Base-by-base conservation (phyloP, 371 early-diverging fungal genomes). In the Apophysomyces elegans region DNA sequence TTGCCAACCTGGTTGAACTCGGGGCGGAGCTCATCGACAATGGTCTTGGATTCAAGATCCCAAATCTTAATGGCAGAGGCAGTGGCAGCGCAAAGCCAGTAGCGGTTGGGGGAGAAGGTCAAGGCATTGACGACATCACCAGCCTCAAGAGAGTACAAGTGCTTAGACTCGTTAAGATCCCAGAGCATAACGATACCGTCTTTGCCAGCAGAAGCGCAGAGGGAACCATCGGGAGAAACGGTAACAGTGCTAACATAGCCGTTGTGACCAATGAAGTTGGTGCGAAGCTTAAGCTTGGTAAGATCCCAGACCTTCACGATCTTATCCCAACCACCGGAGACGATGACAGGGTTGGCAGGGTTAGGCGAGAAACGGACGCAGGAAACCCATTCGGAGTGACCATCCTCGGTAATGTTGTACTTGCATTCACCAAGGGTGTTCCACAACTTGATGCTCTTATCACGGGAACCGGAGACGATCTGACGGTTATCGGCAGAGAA, bases 11-110 rank as follows among this genome's bases (percentile, higher is more conserved):
- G 88, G 74, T 82, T 70, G 82, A 94, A 93, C 76, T 96, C 96
- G 74, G 96, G 93, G 76, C 89, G 88, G 74, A 98, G 92, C 84
- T 98, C 97, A 87, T 93, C 94, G 66, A 98, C 97, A 73, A 96
- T 83, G 47, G 91, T 87, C 94, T 99, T 98, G 89, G 90, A 91
- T 86, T 98, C 96, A 73, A 99, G 87, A 83, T 99, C 99, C 98
- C 98, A 98, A 89, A 99, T 95, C 93, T 95, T 96, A 91, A 99
- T 97, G 84, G 93, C 89, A 69, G 89, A 86, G 68, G 89, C 86
- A 76, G 98, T 98, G 83, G 99, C 99, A 77, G 98, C 99, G 88
- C 96, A 95, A 76, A 99, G 90, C 99, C 99, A 99, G 98, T 98
- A 99, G 71, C 99, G 93, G 95, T 98, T 98, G 80, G 98, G 97